Percentiles rank a stretch among this genome's conserved stretches.
phyloP scores from a whole-genome alignment of 2,329 filamentous ascomycete species.

The Fusarium algeriense region DNA sequence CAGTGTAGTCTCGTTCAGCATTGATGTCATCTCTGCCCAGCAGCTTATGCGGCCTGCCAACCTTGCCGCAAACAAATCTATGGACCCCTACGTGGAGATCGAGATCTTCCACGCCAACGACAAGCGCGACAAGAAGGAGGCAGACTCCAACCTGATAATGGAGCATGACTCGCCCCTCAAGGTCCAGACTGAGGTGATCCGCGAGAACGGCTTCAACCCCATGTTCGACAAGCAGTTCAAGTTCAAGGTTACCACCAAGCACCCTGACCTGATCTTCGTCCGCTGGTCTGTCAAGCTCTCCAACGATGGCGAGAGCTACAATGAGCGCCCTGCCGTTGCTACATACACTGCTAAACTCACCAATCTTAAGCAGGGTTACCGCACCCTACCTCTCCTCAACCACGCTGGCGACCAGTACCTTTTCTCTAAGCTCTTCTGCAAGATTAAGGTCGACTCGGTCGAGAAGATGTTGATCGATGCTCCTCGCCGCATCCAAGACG shows the following conservation, averaged over 20 bases:
- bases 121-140: constrained; percentile 87
- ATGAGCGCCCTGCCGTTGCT: constrained; percentile 73
- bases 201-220: constrained; percentile 94
- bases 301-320: constrained; percentile 77
- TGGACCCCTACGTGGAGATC: constrained; percentile 95
- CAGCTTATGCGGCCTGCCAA: constrained; percentile 87
- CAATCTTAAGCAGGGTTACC: constrained; percentile 91
- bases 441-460: constrained; percentile 75
- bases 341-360: constrained; percentile 93
- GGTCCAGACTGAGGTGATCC: constrained; percentile 82
- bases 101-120: constrained; percentile 96
- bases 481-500: constrained; percentile 55
- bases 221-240: constrained; percentile 84
- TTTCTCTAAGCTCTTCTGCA: constrained; percentile 94
- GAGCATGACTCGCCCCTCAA: constrained; percentile 73
- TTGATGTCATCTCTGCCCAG: constrained; percentile 93
- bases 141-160: constrained; percentile 66
- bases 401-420: constrained; percentile 91
- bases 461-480: constrained; percentile 69
- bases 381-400: constrained; percentile 90
- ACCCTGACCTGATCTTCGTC: constrained; percentile 92
- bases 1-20: constrained; percentile 84
- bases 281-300: constrained; percentile 93
- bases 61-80: constrained; percentile 76
- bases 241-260: constrained; percentile 90